phyloP scores from a whole-genome alignment of 2,329 filamentous ascomycete genomes.

The Calonectria pseudoturangicola region DNA sequence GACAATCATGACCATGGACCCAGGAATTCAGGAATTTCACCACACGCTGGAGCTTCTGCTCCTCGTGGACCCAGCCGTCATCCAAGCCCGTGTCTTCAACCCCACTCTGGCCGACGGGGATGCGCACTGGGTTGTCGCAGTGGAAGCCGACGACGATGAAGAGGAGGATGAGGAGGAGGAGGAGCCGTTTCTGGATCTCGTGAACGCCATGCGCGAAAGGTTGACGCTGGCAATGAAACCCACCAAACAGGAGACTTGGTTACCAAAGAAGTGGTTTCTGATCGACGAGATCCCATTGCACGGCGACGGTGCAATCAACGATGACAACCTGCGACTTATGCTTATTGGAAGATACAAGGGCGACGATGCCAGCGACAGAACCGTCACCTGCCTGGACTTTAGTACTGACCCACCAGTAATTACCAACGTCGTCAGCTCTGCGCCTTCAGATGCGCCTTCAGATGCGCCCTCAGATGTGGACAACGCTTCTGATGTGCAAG shows the following conservation, averaged over 20 bases:
- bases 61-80: constrained; percentile 14
- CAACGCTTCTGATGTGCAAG: neutral
- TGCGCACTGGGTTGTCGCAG: constrained; percentile 12
- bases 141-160: neutral
- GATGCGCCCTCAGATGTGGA: too few relatives aligned
- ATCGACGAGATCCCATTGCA: constrained; percentile 7
- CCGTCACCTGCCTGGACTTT: neutral
- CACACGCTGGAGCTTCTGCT: constrained; percentile 21
- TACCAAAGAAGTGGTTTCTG: constrained; percentile 1
- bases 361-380: neutral
- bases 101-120: constrained; percentile 8
- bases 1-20: neutral
- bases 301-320: neutral
- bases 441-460: too few relatives aligned
- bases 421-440: neutral
- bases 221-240: neutral
- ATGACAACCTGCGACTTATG: neutral
- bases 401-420: neutral
- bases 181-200: neutral
- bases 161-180: constrained; percentile 1
- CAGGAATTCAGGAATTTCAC: neutral
- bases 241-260: neutral
- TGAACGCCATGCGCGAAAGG: neutral
- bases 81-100: constrained; percentile 13
- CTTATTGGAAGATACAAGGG: neutral